Base-by-base conservation (phyloP, 805 yeast genomes). In the Kodamaea laetipori region DNA sequence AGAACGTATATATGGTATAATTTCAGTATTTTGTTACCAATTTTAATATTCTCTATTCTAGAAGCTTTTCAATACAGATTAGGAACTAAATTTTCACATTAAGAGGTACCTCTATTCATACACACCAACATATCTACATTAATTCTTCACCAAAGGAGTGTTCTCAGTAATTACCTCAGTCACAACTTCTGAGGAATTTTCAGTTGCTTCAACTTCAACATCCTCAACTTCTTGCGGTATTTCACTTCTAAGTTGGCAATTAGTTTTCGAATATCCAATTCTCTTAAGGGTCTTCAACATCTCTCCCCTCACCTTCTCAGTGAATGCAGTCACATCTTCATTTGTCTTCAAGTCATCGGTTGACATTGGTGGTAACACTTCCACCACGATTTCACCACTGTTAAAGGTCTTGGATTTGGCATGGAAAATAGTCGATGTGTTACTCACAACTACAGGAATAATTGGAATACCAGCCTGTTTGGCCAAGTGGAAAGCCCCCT, bases 401-500 rank as follows among this genome's bases (percentile, higher is more conserved):
- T 82, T 81, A 64, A 92, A 88, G n/a, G 79, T 74, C 47, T 77
- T 77, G 33, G 73, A 65, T 50, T 76, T 77, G 39, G 84, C 64
- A 57, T 79, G 78, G 69, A 86, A 77, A 37, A 94, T 63, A 23
- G 80, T 76, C 3, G 95, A 82, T 42, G 95, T 87, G 69, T 94
- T 94, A 24, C 92, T 80, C 7, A 88, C 90, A 10, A 88, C 95
- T 39, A 86, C 72, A 6, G 99, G 99, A 17, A 94, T 80, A 39
- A 94, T 73, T 13, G 98, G 98, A 27, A 92, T 82, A 32, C 80
- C 81, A 4, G 95, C 95, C 66, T 90, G 96, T 50, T 86, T 85
- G 6, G 99, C 99, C 58, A 94, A 76, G 66, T 94, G 97, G 81
- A 94, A 94, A 0, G 98, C 97, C 43, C 99, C 99, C 62, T 94